phyloP scores from a whole-genome alignment of 306 rosid genomes.

The Corylus avellana region DNA sequence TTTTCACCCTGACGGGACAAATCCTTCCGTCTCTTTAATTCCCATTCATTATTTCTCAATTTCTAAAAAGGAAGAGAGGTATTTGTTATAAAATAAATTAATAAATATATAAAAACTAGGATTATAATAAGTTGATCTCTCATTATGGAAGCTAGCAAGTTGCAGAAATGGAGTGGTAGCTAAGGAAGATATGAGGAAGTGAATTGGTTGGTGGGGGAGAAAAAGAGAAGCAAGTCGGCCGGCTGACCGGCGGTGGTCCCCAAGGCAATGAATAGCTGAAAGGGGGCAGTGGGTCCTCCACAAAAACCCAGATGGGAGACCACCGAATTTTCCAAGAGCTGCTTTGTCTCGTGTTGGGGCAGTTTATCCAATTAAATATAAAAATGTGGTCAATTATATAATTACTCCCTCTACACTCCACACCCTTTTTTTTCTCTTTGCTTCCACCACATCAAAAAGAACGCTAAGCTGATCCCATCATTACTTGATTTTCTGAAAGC shows the following conservation, averaged over 20 bases:
- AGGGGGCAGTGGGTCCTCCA: constrained; percentile 34
- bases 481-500: constrained; percentile 37
- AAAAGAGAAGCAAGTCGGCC: constrained; percentile 6
- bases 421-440: not conserved
- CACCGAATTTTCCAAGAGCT: constrained; percentile 25
- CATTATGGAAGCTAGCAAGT: constrained; percentile 13
- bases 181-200: constrained; percentile 9
- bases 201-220: constrained; percentile 2
- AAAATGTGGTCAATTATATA: not conserved
- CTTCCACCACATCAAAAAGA: constrained; percentile 24
- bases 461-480: constrained; percentile 27
- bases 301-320: constrained; percentile 42
- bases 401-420: not conserved
- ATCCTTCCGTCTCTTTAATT: too few relatives aligned
- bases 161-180: constrained; percentile 20
- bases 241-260: constrained; percentile 29
- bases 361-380: not conserved
- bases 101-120: too few relatives aligned
- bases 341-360: constrained; percentile 44
- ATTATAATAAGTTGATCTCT: not conserved
- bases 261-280: constrained; percentile 27
- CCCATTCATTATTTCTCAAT: too few relatives aligned
- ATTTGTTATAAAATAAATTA: not conserved
- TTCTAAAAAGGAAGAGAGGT: too few relatives aligned
- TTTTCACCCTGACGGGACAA: too few relatives aligned